Percentiles rank a stretch among this genome's conserved stretches.
Conservation (phyloP, 192 early-diverging fungal species). For the Chytriomyces sp. region DNA sequence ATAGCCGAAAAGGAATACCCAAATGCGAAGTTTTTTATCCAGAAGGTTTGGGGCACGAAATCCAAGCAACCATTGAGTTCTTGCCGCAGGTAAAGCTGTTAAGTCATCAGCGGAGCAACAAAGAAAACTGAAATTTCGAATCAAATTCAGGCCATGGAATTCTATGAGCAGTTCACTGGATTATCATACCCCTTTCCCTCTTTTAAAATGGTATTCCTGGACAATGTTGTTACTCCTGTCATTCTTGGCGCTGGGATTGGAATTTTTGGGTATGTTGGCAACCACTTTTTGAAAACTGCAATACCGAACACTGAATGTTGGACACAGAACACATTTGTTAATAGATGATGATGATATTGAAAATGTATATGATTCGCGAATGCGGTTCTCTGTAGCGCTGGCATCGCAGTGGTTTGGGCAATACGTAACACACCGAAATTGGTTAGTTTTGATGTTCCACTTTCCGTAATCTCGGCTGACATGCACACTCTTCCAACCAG, state of each 20-base stretch:
- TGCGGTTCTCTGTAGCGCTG: slow-evolving; percentile 68
- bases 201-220: slow-evolving; percentile 88
- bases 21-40: slow-evolving; percentile 72
- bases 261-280: slow-evolving; percentile 61
- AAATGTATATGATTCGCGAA: slow-evolving; percentile 83
- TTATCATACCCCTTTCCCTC: slow-evolving; percentile 80
- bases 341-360: slow-evolving; percentile 81
- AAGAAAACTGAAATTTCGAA: slow-evolving; percentile 10
- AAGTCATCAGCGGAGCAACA: background rate
- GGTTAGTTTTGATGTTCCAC: slow-evolving; percentile 42
- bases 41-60: slow-evolving; percentile 65
- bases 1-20: background rate
- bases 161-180: slow-evolving; percentile 85
- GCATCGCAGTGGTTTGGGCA: slow-evolving; percentile 96
- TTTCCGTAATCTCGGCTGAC: slow-evolving; percentile 41
- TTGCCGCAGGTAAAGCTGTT: slow-evolving; percentile 51
- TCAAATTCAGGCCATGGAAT: slow-evolving; percentile 72
- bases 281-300: background rate
- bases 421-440: slow-evolving; percentile 60
- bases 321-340: slow-evolving; percentile 60
- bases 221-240: slow-evolving; percentile 70
- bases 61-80: slow-evolving; percentile 68
- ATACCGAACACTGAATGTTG: slow-evolving; percentile 9
- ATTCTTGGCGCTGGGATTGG: slow-evolving; percentile 80
- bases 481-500: slow-evolving; percentile 43